Percentiles rank a stretch among this genome's conserved stretches.
Evolutionary conservation across 2,329 filamentous ascomycete species (phyloP).

Genomic region (Talaromyces sp.): DNA sequence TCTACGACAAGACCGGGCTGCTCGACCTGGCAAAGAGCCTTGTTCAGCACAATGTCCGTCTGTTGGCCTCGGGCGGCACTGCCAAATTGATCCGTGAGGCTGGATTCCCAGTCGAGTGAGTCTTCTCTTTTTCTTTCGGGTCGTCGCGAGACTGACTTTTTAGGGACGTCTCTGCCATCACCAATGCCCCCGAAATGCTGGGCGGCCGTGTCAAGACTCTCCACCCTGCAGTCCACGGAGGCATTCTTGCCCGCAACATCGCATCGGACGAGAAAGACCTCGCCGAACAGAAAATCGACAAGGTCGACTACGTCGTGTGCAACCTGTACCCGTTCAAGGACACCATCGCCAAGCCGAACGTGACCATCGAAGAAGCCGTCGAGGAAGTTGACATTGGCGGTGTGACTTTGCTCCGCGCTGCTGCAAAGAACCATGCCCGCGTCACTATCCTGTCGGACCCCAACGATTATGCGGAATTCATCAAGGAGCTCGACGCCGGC

Average conservation of each 20-base stretch:
- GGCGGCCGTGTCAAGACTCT: constrained; percentile 91
- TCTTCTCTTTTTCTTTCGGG: constrained; percentile 13
- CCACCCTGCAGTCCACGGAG: constrained; percentile 81
- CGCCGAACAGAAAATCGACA: constrained; percentile 88
- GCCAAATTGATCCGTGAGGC: constrained; percentile 95
- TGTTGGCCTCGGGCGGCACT: constrained; percentile 92
- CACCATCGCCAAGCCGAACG: constrained; percentile 93
- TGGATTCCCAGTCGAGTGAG: constrained; percentile 89
- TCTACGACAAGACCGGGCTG: constrained; percentile 97
- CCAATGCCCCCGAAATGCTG: constrained; percentile 94
- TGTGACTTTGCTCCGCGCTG: constrained; percentile 91
- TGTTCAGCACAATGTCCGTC: constrained; percentile 80
- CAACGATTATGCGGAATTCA: constrained; percentile 86
- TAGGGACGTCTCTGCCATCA: constrained; percentile 96
- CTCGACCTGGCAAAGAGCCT: constrained; percentile 89
- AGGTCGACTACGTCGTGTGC: constrained; percentile 95
- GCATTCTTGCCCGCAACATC: constrained; percentile 87
- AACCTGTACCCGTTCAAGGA: constrained; percentile 99
- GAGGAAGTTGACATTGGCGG: constrained; percentile 99
- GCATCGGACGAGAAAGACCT: constrained; percentile 96
- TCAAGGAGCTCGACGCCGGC: constrained; percentile 80
- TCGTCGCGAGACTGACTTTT: not conserved
- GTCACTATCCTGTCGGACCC: constrained; percentile 97
- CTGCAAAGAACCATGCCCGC: constrained; percentile 94
- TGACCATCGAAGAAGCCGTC: constrained; percentile 92